These are phyloP conservation scores for Cetradonia linearis DNA, from an alignment of 495 filamentous ascomycete genomes.

Conservation along the genomic window DNA sequence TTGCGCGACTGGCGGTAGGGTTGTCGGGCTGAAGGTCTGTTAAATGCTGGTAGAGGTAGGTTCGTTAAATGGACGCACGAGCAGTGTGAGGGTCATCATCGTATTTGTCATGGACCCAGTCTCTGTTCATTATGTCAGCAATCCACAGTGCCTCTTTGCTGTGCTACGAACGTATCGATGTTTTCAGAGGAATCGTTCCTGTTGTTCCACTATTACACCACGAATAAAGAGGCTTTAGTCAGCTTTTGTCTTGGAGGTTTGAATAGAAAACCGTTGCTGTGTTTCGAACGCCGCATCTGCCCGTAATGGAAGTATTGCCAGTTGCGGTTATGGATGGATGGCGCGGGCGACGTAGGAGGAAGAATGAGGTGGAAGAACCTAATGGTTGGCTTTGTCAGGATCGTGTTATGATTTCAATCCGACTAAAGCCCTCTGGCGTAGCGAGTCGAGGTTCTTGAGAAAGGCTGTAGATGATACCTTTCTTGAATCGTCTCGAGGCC, in stretches of 20 bases:
- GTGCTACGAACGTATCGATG: slow-evolving; percentile 42
- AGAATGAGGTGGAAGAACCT: slow-evolving; percentile 34
- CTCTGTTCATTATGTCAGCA: slow-evolving; percentile 38
- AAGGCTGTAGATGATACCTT: slow-evolving; percentile 44
- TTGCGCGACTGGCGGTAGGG: slow-evolving; percentile 35
- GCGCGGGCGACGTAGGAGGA: slow-evolving; percentile 27
- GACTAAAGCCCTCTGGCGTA: neutral
- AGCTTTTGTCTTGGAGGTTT: slow-evolving; percentile 45
- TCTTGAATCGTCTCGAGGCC: slow-evolving; percentile 70
- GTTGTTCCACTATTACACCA: slow-evolving; percentile 43
- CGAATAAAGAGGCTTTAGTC: slow-evolving; percentile 40
- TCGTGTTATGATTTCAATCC: neutral
- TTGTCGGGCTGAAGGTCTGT: slow-evolving; percentile 25
- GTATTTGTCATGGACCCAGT: slow-evolving; percentile 87
- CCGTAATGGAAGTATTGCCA: slow-evolving; percentile 26
- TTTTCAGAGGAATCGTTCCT: slow-evolving; percentile 41
- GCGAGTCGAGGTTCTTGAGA: slow-evolving; percentile 12
- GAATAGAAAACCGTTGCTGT: slow-evolving; percentile 33
- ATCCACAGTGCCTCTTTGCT: slow-evolving; percentile 16
- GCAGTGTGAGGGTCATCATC: slow-evolving; percentile 51
- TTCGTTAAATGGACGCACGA: slow-evolving; percentile 31
- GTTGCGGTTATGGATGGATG: slow-evolving; percentile 27
- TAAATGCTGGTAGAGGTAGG: slow-evolving; percentile 9
- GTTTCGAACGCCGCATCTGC: slow-evolving; percentile 30
- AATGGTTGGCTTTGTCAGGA: slow-evolving; percentile 2